These are phyloP conservation scores for Hypoxylon crocopeplum DNA, from an alignment of 495 filamentous ascomycete genomes.

Conservation along the genomic window DNA sequence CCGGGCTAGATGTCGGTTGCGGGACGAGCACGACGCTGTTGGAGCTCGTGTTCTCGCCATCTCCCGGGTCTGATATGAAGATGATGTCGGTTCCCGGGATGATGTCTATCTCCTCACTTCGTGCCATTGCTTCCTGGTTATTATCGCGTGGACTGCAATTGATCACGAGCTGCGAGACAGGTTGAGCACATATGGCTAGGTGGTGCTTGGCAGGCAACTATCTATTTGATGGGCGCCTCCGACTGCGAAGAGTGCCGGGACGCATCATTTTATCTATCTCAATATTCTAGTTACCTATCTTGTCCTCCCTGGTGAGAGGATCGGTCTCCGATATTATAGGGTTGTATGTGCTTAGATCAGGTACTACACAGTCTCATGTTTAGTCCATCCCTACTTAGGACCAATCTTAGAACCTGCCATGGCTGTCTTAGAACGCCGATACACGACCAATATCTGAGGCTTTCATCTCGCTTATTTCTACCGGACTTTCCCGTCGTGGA, in stretches of 20 bases:
- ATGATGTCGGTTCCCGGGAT: conserved; percentile 39
- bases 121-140: conserved; percentile 14
- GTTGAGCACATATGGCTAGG: neutral
- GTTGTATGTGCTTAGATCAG: neutral
- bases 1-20: conserved; percentile 57
- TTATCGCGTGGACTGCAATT: neutral
- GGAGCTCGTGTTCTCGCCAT: neutral
- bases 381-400: neutral
- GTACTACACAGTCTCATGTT: conserved; percentile 1
- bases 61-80: conserved; percentile 20
- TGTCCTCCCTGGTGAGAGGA: neutral
- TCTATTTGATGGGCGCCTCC: neutral
- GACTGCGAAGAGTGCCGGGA: neutral
- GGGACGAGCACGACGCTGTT: conserved; percentile 57
- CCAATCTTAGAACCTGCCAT: neutral
- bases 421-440: too few relatives aligned
- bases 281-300: neutral
- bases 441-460: too few relatives aligned
- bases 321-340: neutral
- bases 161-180: neutral
- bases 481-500: conserved; percentile 25
- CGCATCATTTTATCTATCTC: conserved; percentile 11
- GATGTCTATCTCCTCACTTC: conserved; percentile 20
- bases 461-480: too few relatives aligned
- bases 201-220: too few relatives aligned